Conservation (phyloP, 1,284 basidiomycete genomes). For the Schizopora paradoxa region DNA sequence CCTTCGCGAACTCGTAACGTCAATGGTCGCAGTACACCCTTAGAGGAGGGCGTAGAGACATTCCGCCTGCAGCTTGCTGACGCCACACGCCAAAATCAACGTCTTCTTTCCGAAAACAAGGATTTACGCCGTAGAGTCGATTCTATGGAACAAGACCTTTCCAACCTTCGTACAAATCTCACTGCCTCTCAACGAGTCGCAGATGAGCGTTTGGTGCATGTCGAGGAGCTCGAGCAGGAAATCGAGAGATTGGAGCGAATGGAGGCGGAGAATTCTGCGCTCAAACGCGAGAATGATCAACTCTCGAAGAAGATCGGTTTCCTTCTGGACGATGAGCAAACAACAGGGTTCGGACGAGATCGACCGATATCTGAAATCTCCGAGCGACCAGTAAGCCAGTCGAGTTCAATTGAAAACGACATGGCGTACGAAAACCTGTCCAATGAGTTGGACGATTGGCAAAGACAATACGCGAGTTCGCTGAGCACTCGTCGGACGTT, state of each 20-base stretch:
- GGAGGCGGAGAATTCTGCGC: conserved; percentile 67
- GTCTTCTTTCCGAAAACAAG: conserved; percentile 65
- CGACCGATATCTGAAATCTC: conserved; percentile 61
- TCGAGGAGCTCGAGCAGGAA: conserved; percentile 76
- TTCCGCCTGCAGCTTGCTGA: conserved; percentile 66
- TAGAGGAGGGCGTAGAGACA: conserved; percentile 60
- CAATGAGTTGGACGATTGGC: conserved; percentile 79
- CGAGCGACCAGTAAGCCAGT: conserved; percentile 61
- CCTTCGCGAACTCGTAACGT: conserved; percentile 52
- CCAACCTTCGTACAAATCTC: conserved; percentile 68
- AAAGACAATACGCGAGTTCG: conserved; percentile 70
- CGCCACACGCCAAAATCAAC: conserved; percentile 66
- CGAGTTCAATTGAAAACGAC: conserved; percentile 78
- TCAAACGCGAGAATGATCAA: conserved; percentile 79
- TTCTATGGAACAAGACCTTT: conserved; percentile 69
- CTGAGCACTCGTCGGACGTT: conserved; percentile 66
- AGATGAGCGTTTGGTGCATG: conserved; percentile 67
- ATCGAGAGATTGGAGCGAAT: conserved; percentile 77
- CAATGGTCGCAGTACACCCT: conserved; percentile 79
- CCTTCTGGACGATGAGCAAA: conserved; percentile 78
- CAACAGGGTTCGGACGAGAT: conserved; percentile 50
- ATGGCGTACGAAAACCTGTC: conserved; percentile 68
- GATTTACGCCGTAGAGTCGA: conserved; percentile 74
- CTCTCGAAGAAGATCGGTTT: conserved; percentile 82
- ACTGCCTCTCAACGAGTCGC: conserved; percentile 68